A percentile compares a stretch with the other conserved stretches of the same genome.
Conservation (phyloP, 1,284 basidiomycete species). For the Marasmius fiardii region DNA sequence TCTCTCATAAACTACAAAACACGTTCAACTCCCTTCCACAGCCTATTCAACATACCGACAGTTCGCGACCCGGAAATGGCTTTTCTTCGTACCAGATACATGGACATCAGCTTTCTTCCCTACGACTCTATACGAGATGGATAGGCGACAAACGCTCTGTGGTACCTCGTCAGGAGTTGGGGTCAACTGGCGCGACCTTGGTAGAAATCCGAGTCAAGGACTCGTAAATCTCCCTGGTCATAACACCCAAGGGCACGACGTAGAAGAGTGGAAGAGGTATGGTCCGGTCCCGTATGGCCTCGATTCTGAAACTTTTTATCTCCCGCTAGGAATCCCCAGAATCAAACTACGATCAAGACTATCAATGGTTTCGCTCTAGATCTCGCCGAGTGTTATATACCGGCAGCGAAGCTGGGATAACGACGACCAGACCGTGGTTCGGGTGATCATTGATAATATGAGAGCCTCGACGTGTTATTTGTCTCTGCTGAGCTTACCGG, state of each 20-base stretch:
- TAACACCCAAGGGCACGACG: constrained; percentile 51
- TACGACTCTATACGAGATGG: constrained; percentile 53
- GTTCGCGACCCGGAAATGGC: constrained; percentile 38
- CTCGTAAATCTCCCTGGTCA: constrained; percentile 42
- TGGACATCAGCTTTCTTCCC: constrained; percentile 76
- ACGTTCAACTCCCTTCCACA: constrained; percentile 40
- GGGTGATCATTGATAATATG: constrained; percentile 75
- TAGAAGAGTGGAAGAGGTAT: constrained; percentile 47
- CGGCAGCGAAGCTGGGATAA: constrained; percentile 55
- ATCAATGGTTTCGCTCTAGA: constrained; percentile 42
- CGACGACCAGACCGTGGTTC: constrained; percentile 51
- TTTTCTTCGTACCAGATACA: constrained; percentile 46
- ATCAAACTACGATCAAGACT: constrained; percentile 39
- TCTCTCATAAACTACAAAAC: constrained; percentile 52
- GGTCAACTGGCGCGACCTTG: constrained; percentile 52
- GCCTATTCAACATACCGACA: constrained; percentile 47
- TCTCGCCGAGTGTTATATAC: constrained; percentile 41
- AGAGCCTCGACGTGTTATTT: constrained; percentile 68
- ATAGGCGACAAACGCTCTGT: constrained; percentile 49
- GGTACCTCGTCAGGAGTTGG: constrained; percentile 25
- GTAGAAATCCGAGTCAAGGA: constrained; percentile 44
- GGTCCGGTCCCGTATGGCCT: constrained; percentile 20
- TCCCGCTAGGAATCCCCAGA: constrained; percentile 35
- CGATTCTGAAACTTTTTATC: background rate
- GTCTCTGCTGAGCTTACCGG: constrained; percentile 51